Base-by-base conservation (phyloP, 495 filamentous ascomycete species). In the Xylaria sp. region DNA sequence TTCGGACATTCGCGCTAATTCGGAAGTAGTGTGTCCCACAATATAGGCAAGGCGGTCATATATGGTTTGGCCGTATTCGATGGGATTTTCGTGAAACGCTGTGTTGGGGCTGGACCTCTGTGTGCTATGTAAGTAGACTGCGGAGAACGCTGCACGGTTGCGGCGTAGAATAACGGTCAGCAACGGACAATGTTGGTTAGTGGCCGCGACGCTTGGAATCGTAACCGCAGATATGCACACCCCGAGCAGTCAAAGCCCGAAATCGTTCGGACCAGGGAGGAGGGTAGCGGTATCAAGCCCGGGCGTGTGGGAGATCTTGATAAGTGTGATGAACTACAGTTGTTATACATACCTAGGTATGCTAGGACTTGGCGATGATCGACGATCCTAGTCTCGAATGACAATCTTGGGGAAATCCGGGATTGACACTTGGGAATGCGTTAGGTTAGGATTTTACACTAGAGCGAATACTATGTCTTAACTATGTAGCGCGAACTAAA, bases 81-180 rank as follows among this genome's bases (percentile, higher is more conserved):
- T 24, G 44, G 29, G 19, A 37, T 14, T 37, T 52, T n/a, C n/a
- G 62, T 66, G 44, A 52, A 66, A 66, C 62, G 31, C 8, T 12
- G n/a, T 52, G 43, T 29, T 19, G 14, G 37, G 37, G 37, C 37
- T 63, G 35, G n/a, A 7, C 40, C n/a, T 33, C 14, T 40, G 1
- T 63, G 1, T 11, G 41, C n/a, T n/a, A n/a, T 2, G 6, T 33
- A 48, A 19, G 53, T 33, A 66, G 35, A 41, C 46, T 55, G 64
- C 64, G 64, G 35, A 37, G 33, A 67, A 53, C n/a, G 44, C 62
- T 55, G 64, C 48, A 55, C 50, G 14, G 21, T 48, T 55, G 31
- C n/a, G 68, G 68, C 58, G 46, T 33, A 52, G 55, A 61, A 63
- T 41, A 63, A 63, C 58, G 68, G 68, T 21, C 52, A 58, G 48